Evolutionary conservation across 2,329 filamentous ascomycete genomes (phyloP), one percentile per base, ranked within the genome.

Genomic region (Beauveria bassiana): DNA sequence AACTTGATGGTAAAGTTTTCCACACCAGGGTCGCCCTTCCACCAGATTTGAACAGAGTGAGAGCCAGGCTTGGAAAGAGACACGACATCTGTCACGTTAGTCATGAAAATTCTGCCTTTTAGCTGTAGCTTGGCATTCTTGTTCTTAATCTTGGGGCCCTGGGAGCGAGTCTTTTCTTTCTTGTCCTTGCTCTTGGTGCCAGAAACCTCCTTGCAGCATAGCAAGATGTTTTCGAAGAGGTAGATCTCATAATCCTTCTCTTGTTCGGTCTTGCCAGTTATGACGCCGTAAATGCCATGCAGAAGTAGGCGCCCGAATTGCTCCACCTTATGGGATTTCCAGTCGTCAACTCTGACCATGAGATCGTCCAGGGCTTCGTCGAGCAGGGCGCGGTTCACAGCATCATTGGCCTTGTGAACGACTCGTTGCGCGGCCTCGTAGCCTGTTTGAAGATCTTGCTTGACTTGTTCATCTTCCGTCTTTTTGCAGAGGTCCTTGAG

Each of bases 181-280:
- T 91, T 93, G 61, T 91, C 90, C 72, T 89, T 91, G 72, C 74
- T 81, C 78, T 97, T 97, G 73, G 87, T 91, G 14, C 90, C 85
- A 61, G 92, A 89, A 59, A 95, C 83, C 71, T 98, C 95, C 78
- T 98, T 99, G 84, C 95, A 98, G 74, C 95, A 98, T 38, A 99
- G 83, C 49, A 99, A 79, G 62, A 99, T 99, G 71, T 86, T 90
- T 73, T 98, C 91, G 73, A 99, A 99, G 34, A 99, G 86, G 75
- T 96, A 99, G 64, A 99, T 96, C 74, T 96, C 93, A 73, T 98
- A 99, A 90, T 97, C 93, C 81, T 93, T 89, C 77, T 96, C 93
- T 68, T 91, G 87, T 64, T 97, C 93, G 70, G 87, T 96, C 75
- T 90, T 89, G 67, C 88, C 88, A 26, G 96, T 98, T 38, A 96